Base-by-base conservation (phyloP, 306 rosid genomes). In the Gastrolobium villosum region DNA sequence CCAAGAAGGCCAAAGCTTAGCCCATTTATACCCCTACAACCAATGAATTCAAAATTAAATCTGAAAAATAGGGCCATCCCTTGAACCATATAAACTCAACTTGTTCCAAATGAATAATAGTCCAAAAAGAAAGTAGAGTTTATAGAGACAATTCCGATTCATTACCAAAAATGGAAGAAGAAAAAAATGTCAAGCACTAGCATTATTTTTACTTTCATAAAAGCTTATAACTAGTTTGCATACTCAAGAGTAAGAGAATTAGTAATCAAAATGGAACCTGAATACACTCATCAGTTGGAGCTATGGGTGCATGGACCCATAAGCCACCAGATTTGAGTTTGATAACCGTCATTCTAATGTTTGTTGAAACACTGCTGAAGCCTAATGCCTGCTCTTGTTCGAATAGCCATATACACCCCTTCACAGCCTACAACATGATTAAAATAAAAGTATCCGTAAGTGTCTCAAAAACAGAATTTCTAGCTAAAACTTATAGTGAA, bases 331-430 rank as follows among this genome's bases (percentile, higher is more conserved):
- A 90, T 87, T 91, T 93, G 87, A 93, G 97, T 84, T 96, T 93
- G 86, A 96, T 89, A 63, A 96, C 91, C 0, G 99, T 93, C 98
- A 96, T 96, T 84, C 98, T 86, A 44, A 89, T 93, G 91, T 96
- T 96, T n/a, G 99, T 96, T 32, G 98, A 91, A 70, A 96, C 98
- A 61, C 93, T 96, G 89, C 99, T 93, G 94, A 95, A 95, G 60
- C 99, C 99, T 81, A 95, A 85, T 65, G 98, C 99, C 55, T 96
- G 99, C 88, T 93, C 98, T 86, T 96, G 99, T 66, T 96, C 99
- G 40, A 96, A 93, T 65, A 96, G 88, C 99, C 99, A 96, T 83
- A 93, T 90, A 61, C 81, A 77, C 5, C 89, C 94, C 83, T 91
- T 96, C 82, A 96, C 90, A 14, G 96, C 97, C 99, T 96, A 81